A percentile compares a stretch with the other conserved stretches of the same genome.
These are phyloP conservation scores for Cyclotella atomus DNA, from an alignment of 108 stramenopile species.

Conservation along the genomic window DNA sequence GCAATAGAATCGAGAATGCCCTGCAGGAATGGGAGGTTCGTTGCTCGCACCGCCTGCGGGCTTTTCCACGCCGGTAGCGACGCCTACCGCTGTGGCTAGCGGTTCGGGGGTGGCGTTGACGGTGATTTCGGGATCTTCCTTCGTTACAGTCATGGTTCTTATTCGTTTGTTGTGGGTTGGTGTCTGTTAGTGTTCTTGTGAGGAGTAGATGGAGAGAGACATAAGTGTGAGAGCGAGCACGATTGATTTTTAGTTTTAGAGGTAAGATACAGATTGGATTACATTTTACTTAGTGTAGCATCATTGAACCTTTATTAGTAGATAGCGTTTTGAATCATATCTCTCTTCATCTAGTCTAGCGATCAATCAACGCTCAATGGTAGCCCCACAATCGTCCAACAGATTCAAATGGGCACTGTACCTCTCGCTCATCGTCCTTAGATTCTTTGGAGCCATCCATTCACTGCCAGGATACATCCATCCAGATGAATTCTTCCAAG, in stretches of 20 bases:
- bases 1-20: conserved; percentile 78
- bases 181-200: neutral
- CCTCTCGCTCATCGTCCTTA: conserved; percentile 32
- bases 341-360: no score
- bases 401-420: conserved; percentile 36
- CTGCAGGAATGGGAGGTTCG: conserved; percentile 70
- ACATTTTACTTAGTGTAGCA: no score
- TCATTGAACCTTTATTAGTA: no score
- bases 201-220: no score
- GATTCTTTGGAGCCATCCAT: conserved; percentile 51
- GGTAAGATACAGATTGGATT: no score
- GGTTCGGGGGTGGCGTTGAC: conserved; percentile 41
- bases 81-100: conserved; percentile 32
- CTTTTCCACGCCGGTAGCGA: conserved; percentile 5
- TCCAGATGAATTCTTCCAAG: conserved; percentile 89
- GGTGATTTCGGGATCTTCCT: conserved; percentile 59
- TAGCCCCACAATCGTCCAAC: no score
- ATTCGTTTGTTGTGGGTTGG: neutral
- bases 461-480: conserved; percentile 70
- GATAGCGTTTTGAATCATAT: no score
- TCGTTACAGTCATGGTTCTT: conserved; percentile 36
- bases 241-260: no score
- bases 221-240: no score
- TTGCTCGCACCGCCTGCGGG: conserved; percentile 22
- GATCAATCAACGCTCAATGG: neutral